Evolutionary conservation across 2,329 filamentous ascomycete genomes (phyloP).

Genomic region (Botrytis medusae): DNA sequence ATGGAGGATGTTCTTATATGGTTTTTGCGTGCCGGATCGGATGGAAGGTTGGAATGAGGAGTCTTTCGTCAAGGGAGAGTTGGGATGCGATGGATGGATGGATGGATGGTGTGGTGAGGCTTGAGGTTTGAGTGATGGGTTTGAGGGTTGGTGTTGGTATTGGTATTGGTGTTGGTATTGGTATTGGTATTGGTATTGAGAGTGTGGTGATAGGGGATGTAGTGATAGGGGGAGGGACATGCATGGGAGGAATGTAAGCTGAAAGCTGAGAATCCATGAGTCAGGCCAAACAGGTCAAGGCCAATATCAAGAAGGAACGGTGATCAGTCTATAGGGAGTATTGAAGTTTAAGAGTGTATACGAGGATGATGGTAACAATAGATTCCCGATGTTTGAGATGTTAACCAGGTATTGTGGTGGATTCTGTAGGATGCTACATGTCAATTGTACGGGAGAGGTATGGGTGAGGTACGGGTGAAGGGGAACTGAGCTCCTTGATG

Average conservation of each 20-base stretch:
- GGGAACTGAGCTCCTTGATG: neutral
- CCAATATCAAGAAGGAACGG: neutral
- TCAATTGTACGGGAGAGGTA: neutral
- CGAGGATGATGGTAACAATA: neutral
- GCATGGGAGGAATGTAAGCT: neutral
- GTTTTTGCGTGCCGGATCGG: rapidly evolving
- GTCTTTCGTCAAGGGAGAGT: too few species aligned
- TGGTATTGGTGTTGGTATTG: too few species aligned
- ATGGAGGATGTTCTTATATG: neutral
- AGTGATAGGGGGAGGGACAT: neutral
- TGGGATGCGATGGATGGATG: too few species aligned
- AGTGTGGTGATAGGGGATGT: too few species aligned
- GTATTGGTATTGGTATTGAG: too few species aligned
- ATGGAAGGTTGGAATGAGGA: too few species aligned
- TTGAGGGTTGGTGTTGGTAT: too few species aligned
- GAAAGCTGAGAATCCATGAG: neutral
- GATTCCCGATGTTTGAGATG: neutral
- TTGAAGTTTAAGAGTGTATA: neutral
- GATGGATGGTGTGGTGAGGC: too few species aligned
- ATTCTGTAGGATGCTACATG: neutral
- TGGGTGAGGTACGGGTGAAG: neutral
- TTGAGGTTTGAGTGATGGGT: too few species aligned
- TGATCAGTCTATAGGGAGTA: neutral
- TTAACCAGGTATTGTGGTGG: neutral
- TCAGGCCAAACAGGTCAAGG: neutral